These are phyloP conservation scores for Phytophthora cryptogea DNA, from an alignment of 352 stramenopile genomes.

Conservation along the genomic window DNA sequence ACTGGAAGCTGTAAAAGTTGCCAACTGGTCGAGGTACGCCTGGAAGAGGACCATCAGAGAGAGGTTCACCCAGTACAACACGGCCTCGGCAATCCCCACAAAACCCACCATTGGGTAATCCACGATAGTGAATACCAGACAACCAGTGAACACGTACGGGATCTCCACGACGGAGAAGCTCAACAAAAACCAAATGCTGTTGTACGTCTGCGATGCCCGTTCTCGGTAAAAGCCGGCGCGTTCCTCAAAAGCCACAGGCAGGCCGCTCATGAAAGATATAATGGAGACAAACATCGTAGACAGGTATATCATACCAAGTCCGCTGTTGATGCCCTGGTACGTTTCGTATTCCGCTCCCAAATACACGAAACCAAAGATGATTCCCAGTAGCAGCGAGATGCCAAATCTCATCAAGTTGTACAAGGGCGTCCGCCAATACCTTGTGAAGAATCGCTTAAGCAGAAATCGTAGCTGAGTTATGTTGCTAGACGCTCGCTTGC, in stretches of 20 bases:
- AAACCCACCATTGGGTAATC: slow-evolving; percentile 57
- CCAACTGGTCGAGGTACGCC: slow-evolving; percentile 42
- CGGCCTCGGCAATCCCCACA: slow-evolving; percentile 25
- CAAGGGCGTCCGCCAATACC: slow-evolving; percentile 76
- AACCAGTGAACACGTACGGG: slow-evolving; percentile 31
- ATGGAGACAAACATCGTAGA: slow-evolving; percentile 85
- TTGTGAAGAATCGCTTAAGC: slow-evolving; percentile 51
- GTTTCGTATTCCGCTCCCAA: slow-evolving; percentile 46
- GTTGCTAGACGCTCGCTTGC: slow-evolving; percentile 50
- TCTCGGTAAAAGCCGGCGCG: slow-evolving; percentile 82
- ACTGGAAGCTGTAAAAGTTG: slow-evolving; percentile 39
- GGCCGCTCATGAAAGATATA: slow-evolving; percentile 73
- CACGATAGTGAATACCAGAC: slow-evolving; percentile 32
- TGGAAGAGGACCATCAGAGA: slow-evolving; percentile 44
- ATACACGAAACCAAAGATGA: slow-evolving; percentile 85
- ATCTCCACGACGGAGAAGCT: slow-evolving; percentile 36
- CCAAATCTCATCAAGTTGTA: slow-evolving; percentile 88
- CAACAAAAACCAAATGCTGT: slow-evolving; percentile 67
- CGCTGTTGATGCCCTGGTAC: slow-evolving; percentile 58
- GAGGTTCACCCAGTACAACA: slow-evolving; percentile 45
- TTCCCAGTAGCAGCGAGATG: slow-evolving; percentile 73
- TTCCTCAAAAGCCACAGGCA: slow-evolving; percentile 85
- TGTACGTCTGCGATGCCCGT: slow-evolving; percentile 85
- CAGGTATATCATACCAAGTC: slow-evolving; percentile 87
- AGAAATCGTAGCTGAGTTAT: slow-evolving; percentile 50